Conservation (phyloP, 2,329 filamentous ascomycete species). For the Fusarium tuaranense region DNA sequence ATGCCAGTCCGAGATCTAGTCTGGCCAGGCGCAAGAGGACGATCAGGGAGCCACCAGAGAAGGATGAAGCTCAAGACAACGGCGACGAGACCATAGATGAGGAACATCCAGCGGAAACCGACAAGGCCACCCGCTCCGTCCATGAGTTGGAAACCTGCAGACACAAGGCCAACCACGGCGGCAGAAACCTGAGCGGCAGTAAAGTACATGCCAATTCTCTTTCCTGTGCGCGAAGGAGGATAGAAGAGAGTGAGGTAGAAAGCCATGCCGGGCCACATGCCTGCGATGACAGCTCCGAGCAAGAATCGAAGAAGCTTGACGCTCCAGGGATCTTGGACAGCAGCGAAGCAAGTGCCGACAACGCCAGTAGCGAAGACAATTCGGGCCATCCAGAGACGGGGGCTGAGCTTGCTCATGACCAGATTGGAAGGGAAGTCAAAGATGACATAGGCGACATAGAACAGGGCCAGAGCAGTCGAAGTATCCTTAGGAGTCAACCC, state of each 20-base stretch:
- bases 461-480: conserved; percentile 85
- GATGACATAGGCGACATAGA: conserved; percentile 92
- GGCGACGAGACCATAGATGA: conserved; percentile 84
- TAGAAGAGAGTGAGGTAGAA: conserved; percentile 95
- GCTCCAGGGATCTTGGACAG: conserved; percentile 85
- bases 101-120: conserved; percentile 93
- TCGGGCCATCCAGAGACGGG: conserved; percentile 90
- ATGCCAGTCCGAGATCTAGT: conserved; percentile 61
- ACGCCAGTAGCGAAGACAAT: conserved; percentile 90
- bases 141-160: conserved; percentile 92
- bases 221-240: conserved; percentile 85
- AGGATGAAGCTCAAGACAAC: conserved; percentile 78
- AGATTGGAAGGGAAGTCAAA: conserved; percentile 92
- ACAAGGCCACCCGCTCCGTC: conserved; percentile 81
- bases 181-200: conserved; percentile 91
- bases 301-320: conserved; percentile 89
- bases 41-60: conserved; percentile 92
- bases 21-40: conserved; percentile 80
- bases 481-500: conserved; percentile 79
- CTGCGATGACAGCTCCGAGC: conserved; percentile 87
- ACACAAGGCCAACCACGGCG: conserved; percentile 88
- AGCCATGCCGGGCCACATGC: conserved; percentile 96
- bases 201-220: conserved; percentile 90
- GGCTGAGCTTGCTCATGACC: conserved; percentile 86
- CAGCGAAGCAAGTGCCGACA: conserved; percentile 85